phyloP scores from a whole-genome alignment of 2,329 filamentous ascomycete genomes.

The Zymoseptoria pseudotritici region DNA sequence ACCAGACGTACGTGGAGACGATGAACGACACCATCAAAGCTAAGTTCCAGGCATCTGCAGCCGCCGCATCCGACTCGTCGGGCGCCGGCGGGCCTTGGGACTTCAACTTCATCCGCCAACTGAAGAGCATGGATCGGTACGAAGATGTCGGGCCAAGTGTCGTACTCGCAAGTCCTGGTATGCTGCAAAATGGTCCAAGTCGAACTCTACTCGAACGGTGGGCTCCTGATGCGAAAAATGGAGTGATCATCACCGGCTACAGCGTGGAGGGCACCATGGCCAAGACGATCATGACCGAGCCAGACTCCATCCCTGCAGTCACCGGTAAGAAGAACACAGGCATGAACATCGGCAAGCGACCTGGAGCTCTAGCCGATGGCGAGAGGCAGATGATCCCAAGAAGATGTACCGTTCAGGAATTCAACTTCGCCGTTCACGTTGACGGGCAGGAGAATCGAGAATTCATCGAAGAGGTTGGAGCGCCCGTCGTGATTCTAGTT shows the following conservation, averaged over 20 bases:
- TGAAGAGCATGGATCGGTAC: conserved; percentile 90
- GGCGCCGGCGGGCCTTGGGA: conserved; percentile 72
- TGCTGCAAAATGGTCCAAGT: conserved; percentile 95
- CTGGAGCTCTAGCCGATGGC: conserved; percentile 50
- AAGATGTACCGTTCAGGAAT: conserved; percentile 87
- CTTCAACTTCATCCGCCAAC: conserved; percentile 84
- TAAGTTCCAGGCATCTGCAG: conserved; percentile 77
- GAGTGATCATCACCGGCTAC: conserved; percentile 97
- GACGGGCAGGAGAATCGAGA: conserved; percentile 93
- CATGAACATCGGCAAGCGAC: conserved; percentile 22
- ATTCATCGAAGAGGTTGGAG: conserved; percentile 89
- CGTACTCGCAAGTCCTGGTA: conserved; percentile 95
- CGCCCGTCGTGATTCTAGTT: conserved; percentile 91
- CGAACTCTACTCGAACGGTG: conserved; percentile 87
- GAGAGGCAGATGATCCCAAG: conserved; percentile 88
- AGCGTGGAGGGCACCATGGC: conserved; percentile 98
- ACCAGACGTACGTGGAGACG: conserved; percentile 93
- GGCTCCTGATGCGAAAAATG: conserved; percentile 94
- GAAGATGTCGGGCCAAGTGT: conserved; percentile 94
- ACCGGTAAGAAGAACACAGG: conserved; percentile 52
- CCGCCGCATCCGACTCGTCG: conserved; percentile 61
- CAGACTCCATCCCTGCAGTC: conserved; percentile 87
- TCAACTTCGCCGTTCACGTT: conserved; percentile 92
- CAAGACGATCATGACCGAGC: conserved; percentile 88
- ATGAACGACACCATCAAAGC: conserved; percentile 99